Percentiles rank a stretch among this genome's conserved stretches.
phyloP scores from a whole-genome alignment of 2,329 filamentous ascomycete genomes.

The Talaromyces rugulosus region DNA sequence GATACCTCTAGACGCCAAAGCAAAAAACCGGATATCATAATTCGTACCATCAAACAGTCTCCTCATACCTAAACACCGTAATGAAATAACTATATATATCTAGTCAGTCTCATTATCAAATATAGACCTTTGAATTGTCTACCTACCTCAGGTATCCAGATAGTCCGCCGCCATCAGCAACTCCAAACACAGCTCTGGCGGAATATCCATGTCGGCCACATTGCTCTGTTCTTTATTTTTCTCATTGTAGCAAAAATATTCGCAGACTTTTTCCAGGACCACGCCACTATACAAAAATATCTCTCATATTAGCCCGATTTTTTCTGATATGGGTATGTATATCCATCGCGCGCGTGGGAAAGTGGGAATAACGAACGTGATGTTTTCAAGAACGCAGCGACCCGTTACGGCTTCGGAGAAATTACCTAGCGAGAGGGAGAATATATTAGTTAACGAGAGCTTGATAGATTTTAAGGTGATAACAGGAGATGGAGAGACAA shows the following conservation, averaged over 20 bases:
- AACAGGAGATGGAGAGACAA: constrained; percentile 21
- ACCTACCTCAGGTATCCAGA: constrained; percentile 43
- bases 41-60: background rate
- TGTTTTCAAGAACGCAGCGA: constrained; percentile 55
- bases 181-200: constrained; percentile 61
- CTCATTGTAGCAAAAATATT: constrained; percentile 66
- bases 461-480: background rate
- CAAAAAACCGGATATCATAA: background rate
- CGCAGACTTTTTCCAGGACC: constrained; percentile 65
- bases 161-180: constrained; percentile 65
- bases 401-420: constrained; percentile 59
- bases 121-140: background rate
- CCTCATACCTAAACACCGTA: background rate
- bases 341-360: background rate
- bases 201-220: constrained; percentile 64
- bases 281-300: constrained; percentile 44
- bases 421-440: constrained; percentile 41
- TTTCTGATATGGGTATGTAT: no score
- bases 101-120: background rate
- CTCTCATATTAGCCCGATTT: no score
- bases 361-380: constrained; percentile 45
- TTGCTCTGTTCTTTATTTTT: constrained; percentile 58
- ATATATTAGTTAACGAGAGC: background rate
- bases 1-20: background rate
- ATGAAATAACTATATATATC: background rate